These are phyloP conservation scores for Perkinsus marinus DNA, from an alignment of 169 alveolate genomes.

Conservation along the genomic window DNA sequence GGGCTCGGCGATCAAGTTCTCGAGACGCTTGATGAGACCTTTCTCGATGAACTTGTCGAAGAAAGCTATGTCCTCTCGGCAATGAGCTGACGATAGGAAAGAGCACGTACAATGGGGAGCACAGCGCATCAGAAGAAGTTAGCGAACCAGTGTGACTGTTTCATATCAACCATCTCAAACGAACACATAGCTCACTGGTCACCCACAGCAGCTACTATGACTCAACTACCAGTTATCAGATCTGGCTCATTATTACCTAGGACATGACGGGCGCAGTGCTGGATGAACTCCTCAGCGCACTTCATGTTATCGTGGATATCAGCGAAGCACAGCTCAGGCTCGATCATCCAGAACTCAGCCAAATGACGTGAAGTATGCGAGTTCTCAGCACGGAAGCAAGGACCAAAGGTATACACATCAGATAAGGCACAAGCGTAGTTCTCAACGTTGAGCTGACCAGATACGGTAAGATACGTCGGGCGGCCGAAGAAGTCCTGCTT, in stretches of 20 bases:
- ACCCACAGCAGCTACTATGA: no score
- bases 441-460: slow-evolving; percentile 91
- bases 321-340: slow-evolving; percentile 95
- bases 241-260: no score
- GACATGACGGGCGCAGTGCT: slow-evolving; percentile 50
- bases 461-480: slow-evolving; percentile 88
- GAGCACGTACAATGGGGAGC: slow-evolving; percentile 26
- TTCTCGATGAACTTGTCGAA: slow-evolving; percentile 64
- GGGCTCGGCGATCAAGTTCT: slow-evolving; percentile 53
- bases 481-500: slow-evolving; percentile 86
- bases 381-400: slow-evolving; percentile 98
- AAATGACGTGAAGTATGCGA: slow-evolving; percentile 91
- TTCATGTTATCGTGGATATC: slow-evolving; percentile 72
- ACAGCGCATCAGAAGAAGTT: no score
- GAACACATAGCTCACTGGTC: no score
- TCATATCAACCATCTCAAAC: no score
- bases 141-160: no score
- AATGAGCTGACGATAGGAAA: slow-evolving; percentile 50
- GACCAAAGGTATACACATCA: slow-evolving; percentile 96
- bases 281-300: slow-evolving; percentile 88
- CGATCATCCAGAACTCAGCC: slow-evolving; percentile 99
- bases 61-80: slow-evolving; percentile 74
- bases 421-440: slow-evolving; percentile 83
- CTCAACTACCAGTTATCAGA: no score
- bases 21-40: slow-evolving; percentile 72